Base-by-base conservation (phyloP, 768 basidiomycete species). In the Podaxis mareebaensis region DNA sequence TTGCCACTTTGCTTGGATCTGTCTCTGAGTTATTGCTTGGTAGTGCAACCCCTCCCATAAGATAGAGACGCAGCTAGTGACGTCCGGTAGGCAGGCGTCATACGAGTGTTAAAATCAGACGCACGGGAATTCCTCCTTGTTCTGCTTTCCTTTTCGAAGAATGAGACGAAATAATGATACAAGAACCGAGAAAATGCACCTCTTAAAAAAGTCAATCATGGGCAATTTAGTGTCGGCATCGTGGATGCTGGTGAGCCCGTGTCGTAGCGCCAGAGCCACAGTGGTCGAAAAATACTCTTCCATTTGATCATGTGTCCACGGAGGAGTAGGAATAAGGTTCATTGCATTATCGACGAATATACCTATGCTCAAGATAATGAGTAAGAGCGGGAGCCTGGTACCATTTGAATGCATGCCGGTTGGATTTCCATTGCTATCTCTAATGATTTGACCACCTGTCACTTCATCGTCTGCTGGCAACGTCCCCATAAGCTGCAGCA, bases 321-420 rank as follows among this genome's bases (percentile, higher is more conserved):
- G 70, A 0, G 94, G 95, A 11, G 78, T 76, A 1, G 83, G 86
- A 17, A 97, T 82, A 38, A 96, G 81, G 13, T 73, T 69, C 86
- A 95, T 93, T 0, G 96, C 96, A 36, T 93, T 93, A 74, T 99
- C 96, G 33, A 96, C 77, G 64, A 95, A 89, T 20, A 95, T 76
- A 5, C 93, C 92, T 82, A 36, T 5, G n/a, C 11, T 8, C 17
- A 36, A 7, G 30, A 11, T 33, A n/a, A 26, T 58, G 53, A 48
- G 24, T 39, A 13, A 17, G 40, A 42, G 17, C 38, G 1, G 24
- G 15, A 26, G 60, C 7, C 10, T 6, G 33, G 46, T 55, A 10
- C 24, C 36, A n/a, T 5, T 24, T 15, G 30, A 56, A 53, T 13
- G 22, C 33, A 46, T 70, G 81, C 93, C 93, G 15, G 90, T 93